These are phyloP conservation scores for Ambrosiella cleistominuta DNA, from an alignment of 2,329 filamentous ascomycete species.

Conservation along the genomic window DNA sequence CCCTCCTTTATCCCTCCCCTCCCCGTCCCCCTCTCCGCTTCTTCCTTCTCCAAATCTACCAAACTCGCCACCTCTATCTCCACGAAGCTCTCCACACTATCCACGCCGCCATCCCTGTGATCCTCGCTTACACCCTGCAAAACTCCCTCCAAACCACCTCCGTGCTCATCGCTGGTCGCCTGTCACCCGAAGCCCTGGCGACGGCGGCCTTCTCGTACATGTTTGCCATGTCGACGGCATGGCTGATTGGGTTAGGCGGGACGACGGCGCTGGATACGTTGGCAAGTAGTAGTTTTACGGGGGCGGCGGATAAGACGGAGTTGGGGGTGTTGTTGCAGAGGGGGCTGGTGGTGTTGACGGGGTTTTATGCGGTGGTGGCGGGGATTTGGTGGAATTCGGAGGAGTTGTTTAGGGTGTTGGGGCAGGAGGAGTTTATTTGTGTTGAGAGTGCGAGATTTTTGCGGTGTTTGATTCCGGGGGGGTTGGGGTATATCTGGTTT, in stretches of 20 bases:
- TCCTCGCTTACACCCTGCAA: slow-evolving; percentile 69
- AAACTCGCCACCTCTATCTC: slow-evolving; percentile 20
- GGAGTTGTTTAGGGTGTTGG: slow-evolving; percentile 53
- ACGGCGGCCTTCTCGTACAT: slow-evolving; percentile 80
- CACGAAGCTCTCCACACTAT: slow-evolving; percentile 50
- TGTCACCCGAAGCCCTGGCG: slow-evolving; percentile 63
- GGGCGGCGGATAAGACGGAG: slow-evolving; percentile 59
- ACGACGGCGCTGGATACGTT: slow-evolving; percentile 76
- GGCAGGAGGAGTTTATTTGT: slow-evolving; percentile 64
- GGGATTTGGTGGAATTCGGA: slow-evolving; percentile 61
- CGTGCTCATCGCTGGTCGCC: slow-evolving; percentile 61
- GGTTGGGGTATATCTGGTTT: slow-evolving; percentile 75
- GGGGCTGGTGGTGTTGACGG: slow-evolving; percentile 51
- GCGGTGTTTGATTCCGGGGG: slow-evolving; percentile 57
- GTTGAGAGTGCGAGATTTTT: slow-evolving; percentile 57
- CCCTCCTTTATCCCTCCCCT: not conserved
- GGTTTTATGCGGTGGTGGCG: slow-evolving; percentile 57
- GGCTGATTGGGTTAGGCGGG: slow-evolving; percentile 72
- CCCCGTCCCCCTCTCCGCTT: not conserved
- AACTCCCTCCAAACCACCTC: slow-evolving; percentile 73
- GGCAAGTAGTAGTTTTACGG: slow-evolving; percentile 67
- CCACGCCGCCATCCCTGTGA: slow-evolving; percentile 56
- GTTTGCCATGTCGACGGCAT: slow-evolving; percentile 81
- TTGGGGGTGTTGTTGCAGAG: slow-evolving; percentile 65
- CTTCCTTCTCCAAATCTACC: not conserved